These are phyloP conservation scores for Talaromyces nanjingensis DNA, from an alignment of 495 filamentous ascomycete genomes.

Conservation along the genomic window DNA sequence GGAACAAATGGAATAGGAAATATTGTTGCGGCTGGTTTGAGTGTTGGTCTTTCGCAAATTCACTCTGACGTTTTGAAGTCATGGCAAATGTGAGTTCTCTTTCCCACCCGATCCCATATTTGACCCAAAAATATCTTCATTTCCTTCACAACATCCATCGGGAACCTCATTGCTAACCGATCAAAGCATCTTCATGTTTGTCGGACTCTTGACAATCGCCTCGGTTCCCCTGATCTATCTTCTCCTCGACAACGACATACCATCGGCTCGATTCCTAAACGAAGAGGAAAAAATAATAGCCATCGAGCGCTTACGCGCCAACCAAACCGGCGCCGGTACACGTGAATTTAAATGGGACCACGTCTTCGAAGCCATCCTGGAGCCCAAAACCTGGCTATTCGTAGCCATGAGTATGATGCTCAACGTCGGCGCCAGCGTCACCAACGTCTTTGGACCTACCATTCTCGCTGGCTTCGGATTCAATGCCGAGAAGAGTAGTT, in stretches of 20 bases:
- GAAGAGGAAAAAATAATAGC: slow-evolving; percentile 52
- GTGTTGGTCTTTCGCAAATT: slow-evolving; percentile 49
- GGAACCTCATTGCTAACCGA: not conserved
- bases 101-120: no score
- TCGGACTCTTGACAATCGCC: slow-evolving; percentile 38
- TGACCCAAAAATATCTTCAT: no score
- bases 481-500: slow-evolving; percentile 44
- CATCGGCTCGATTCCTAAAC: slow-evolving; percentile 51
- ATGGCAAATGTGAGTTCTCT: slow-evolving; percentile 52
- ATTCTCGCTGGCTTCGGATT: slow-evolving; percentile 53
- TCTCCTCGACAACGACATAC: slow-evolving; percentile 39
- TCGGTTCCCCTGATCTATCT: slow-evolving; percentile 38
- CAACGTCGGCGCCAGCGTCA: slow-evolving; percentile 55
- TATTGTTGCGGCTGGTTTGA: slow-evolving; percentile 36
- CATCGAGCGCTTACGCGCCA: slow-evolving; percentile 53
- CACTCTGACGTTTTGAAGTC: slow-evolving; percentile 38
- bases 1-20: slow-evolving; percentile 42
- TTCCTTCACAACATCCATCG: no score
- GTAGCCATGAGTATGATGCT: slow-evolving; percentile 48
- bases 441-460: slow-evolving; percentile 52
- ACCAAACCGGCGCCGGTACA: slow-evolving; percentile 52
- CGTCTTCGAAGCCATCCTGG: slow-evolving; percentile 36
- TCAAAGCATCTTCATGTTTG: slow-evolving; percentile 38
- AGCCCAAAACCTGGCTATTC: slow-evolving; percentile 45
- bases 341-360: slow-evolving; percentile 40